Evolutionary conservation across 1,284 basidiomycete species (phyloP).

Genomic region (Bondarzewia mesenterica): DNA sequence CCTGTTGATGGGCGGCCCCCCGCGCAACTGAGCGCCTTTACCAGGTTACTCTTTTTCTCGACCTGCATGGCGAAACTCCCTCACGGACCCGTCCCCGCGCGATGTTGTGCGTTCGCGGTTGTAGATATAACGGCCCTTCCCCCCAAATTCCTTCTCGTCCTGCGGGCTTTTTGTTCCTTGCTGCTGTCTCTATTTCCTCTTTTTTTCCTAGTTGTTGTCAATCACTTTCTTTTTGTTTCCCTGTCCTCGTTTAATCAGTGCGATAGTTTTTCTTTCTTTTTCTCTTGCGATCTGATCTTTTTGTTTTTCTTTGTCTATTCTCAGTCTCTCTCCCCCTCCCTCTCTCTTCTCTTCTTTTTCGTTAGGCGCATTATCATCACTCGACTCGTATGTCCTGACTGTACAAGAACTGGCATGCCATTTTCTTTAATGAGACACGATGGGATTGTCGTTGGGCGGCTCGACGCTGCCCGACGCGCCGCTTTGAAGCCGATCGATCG

Average conservation of each 20-base stretch:
- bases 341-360: background rate
- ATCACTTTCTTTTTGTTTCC: no score
- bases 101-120: background rate
- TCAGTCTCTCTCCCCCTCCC: background rate
- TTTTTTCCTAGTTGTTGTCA: no score
- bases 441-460: background rate
- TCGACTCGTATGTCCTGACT: background rate
- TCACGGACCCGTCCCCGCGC: background rate
- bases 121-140: background rate
- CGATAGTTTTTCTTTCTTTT: background rate
- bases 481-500: no score
- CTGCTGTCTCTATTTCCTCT: no score
- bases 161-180: background rate
- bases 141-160: conserved; percentile 1
- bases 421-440: background rate
- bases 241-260: no score
- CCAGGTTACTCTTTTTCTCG: background rate
- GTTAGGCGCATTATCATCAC: background rate
- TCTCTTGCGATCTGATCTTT: background rate
- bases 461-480: no score
- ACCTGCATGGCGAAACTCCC: background rate
- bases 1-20: conserved; percentile 63
- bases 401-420: background rate
- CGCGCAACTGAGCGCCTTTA: conserved; percentile 40
- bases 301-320: background rate